Evolutionary conservation across 345 rosid species (phyloP), one percentile per base, ranked within the genome.

Genomic region (Arabis alpina): DNA sequence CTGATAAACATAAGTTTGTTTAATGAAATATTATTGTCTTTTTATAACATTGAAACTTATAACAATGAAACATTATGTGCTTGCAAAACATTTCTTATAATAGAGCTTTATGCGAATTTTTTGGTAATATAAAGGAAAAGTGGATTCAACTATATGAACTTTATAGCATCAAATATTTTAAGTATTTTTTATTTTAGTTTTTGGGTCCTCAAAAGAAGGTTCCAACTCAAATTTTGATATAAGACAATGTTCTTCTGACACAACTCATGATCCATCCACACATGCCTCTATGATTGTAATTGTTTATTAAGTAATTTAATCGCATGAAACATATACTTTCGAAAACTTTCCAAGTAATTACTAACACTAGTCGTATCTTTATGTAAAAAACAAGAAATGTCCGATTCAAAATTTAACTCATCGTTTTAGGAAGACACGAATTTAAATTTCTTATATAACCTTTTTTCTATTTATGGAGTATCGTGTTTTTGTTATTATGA

Each of bases 191-290:
- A 53, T 70, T 27, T 59, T 15, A 9, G 23, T 12, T 28, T 52
- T 40, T 57, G 57, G 39, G 66, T 66, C 47, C 24, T 74, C 61
- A 52, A 27, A 60, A 67, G 78, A 74, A 74, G 73, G 73, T 74
- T 74, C 78, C 78, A 60, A 67, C 55, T 43, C 68, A 72, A 67
- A 24, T 10, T 64, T 65, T 65, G 68, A 52, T 8, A 74, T 59
- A 74, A 53, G 68, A 74, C 78, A 74, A 54, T 19, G 23, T 19
- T 61, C 42, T 9, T 60, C 73, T 67, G 78, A 67, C 78, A 74
- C 68, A 74, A 53, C 64, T 74, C 78, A 44, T 67, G 50, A 67
- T 66, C 62, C 50, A 61, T 59, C 34, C 66, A 58, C 66, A 66
- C 66, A 24, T 66, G 62, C 64, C 54, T 56, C 32, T 71, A 71